These are phyloP conservation scores for Juncus inflexus DNA, from an alignment of 176 grass and related monocot species.

Conservation along the genomic window DNA sequence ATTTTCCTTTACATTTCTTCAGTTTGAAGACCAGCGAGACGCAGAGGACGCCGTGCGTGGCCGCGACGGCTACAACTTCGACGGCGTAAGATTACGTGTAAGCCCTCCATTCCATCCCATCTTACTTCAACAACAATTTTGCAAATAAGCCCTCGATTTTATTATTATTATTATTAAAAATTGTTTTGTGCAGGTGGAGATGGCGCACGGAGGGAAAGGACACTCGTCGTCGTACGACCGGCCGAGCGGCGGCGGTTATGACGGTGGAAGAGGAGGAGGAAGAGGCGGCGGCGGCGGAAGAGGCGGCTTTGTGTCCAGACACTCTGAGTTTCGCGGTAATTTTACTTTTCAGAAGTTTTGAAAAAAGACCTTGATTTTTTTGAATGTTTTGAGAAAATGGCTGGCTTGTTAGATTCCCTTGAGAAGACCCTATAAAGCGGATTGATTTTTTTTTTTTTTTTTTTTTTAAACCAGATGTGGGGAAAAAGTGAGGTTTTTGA, in stretches of 20 bases:
- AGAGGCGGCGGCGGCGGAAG: conserved; percentile 45
- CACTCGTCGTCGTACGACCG: conserved; percentile 47
- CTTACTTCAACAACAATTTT: neutral
- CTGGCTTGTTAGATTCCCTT: no score
- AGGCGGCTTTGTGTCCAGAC: conserved; percentile 73
- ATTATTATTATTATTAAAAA: neutral
- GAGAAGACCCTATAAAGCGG: no score
- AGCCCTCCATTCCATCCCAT: neutral
- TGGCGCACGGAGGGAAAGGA: conserved; percentile 83
- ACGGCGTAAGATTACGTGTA: conserved; percentile 79
- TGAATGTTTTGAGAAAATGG: neutral
- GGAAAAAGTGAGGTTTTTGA: no score
- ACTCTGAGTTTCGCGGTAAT: conserved; percentile 81
- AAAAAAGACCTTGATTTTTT: neutral
- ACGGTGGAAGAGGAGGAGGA: conserved; percentile 43
- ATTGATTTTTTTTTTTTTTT: no score
- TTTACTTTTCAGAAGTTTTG: neutral
- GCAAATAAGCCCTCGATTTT: no score
- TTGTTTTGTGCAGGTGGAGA: conserved; percentile 57
- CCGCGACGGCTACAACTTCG: conserved; percentile 90
- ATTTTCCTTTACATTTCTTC: conserved; percentile 6
- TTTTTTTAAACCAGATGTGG: no score
- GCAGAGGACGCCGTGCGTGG: conserved; percentile 87
- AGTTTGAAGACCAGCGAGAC: conserved; percentile 96
- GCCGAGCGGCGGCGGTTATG: conserved; percentile 46